Conservation (phyloP, 2,329 filamentous ascomycete species). For the Fusarium foetens region DNA sequence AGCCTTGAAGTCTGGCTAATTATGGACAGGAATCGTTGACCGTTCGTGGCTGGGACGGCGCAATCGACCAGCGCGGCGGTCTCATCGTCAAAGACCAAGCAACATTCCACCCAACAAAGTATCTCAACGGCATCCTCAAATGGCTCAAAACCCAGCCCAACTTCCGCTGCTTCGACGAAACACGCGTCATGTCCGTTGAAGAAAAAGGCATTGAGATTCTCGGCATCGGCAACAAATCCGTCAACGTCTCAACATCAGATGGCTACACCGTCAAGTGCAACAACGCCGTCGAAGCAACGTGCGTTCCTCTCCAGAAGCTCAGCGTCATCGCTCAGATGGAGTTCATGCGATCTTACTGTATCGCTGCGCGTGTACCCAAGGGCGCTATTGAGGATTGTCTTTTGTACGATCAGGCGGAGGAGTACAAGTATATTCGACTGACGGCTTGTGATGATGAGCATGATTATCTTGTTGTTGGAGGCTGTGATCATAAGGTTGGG, state of each 20-base stretch:
- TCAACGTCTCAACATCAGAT: slow-evolving; percentile 57
- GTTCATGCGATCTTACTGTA: slow-evolving; percentile 65
- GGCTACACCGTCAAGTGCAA: slow-evolving; percentile 59
- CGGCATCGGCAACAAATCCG: slow-evolving; percentile 49
- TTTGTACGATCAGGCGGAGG: slow-evolving; percentile 64
- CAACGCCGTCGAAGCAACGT: slow-evolving; percentile 64
- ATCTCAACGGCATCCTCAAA: slow-evolving; percentile 61
- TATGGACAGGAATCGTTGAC: slow-evolving; percentile 50
- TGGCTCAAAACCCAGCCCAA: slow-evolving; percentile 62
- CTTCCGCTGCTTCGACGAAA: slow-evolving; percentile 64
- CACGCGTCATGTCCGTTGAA: slow-evolving; percentile 57
- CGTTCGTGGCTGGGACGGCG: slow-evolving; percentile 62
- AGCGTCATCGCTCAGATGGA: slow-evolving; percentile 63
- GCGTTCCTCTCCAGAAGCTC: slow-evolving; percentile 65
- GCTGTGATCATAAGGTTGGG: slow-evolving; percentile 68
- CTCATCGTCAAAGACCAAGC: slow-evolving; percentile 60
- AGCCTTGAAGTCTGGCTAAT: neutral
- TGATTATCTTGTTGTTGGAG: slow-evolving; percentile 66
- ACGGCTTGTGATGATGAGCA: slow-evolving; percentile 63
- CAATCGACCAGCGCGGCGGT: slow-evolving; percentile 61
- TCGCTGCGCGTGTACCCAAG: slow-evolving; percentile 64
- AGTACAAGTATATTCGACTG: slow-evolving; percentile 65
- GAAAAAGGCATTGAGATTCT: slow-evolving; percentile 54
- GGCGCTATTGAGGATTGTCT: slow-evolving; percentile 63
- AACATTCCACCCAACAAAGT: slow-evolving; percentile 67